Percentiles rank a stretch among this genome's conserved stretches.
Evolutionary conservation across 2,329 filamentous ascomycete species (phyloP).

Genomic region (Dothideomycetidae sp.): DNA sequence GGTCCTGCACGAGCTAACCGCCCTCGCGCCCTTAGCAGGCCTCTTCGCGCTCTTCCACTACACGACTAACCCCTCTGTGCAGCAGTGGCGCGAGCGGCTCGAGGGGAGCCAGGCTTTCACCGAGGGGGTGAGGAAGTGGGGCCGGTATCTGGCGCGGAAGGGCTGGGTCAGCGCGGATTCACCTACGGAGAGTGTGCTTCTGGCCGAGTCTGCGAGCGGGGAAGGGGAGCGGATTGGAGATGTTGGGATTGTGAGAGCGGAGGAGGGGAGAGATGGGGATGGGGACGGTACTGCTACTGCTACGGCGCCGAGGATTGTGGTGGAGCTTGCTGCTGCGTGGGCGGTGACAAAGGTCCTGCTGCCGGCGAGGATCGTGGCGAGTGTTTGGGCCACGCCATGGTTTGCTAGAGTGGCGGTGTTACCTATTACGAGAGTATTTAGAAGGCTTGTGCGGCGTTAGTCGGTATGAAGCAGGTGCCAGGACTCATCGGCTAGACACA

Average conservation of each 20-base stretch:
- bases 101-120: constrained; percentile 40
- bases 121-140: constrained; percentile 58
- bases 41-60: constrained; percentile 71
- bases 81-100: constrained; percentile 32
- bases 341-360: constrained; percentile 76
- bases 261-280: constrained; percentile 19
- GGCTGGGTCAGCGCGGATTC: constrained; percentile 59
- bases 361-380: constrained; percentile 59
- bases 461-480: no score
- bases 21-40: constrained; percentile 62
- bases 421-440: constrained; percentile 5
- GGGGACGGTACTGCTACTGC: constrained; percentile 11
- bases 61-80: constrained; percentile 47
- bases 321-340: constrained; percentile 75
- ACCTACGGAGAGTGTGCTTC: constrained; percentile 16
- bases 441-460: constrained; percentile 2
- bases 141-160: constrained; percentile 61
- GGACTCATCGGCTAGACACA: no score
- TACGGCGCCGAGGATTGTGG: constrained; percentile 38
- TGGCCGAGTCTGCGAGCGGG: constrained; percentile 9
- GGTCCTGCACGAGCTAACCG: constrained; percentile 82
- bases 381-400: constrained; percentile 84
- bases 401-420: constrained; percentile 35
- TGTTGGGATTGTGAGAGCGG: not conserved
- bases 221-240: constrained; percentile 2